phyloP scores from a whole-genome alignment of 176 grass and related monocot genomes.

The Cenchrus purpureus region DNA sequence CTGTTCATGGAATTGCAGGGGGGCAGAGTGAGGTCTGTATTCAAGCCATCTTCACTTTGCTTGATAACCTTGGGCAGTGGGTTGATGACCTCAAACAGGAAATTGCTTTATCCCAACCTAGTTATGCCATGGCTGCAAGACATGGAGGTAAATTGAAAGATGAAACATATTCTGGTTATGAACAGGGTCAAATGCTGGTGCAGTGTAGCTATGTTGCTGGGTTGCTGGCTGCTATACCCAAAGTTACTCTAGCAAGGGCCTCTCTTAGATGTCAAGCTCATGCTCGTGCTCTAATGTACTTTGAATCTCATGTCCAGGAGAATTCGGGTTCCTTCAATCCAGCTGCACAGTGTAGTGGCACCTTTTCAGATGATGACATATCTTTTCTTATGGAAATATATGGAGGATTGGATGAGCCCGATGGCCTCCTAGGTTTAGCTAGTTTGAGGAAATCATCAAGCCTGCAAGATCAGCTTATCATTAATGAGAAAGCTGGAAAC shows the following conservation, averaged over 20 bases:
- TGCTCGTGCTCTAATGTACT: conserved; percentile 93
- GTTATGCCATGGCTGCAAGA: conserved; percentile 44
- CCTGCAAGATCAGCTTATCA: conserved; percentile 95
- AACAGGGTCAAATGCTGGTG: conserved; percentile 69
- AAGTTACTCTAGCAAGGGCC: conserved; percentile 92
- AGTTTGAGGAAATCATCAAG: conserved; percentile 86
- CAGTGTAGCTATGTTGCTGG: conserved; percentile 84
- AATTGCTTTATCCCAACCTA: conserved; percentile 81
- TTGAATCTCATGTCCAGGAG: conserved; percentile 82
- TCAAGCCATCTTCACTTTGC: conserved; percentile 96
- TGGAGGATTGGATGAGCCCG: conserved; percentile 90
- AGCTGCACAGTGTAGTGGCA: conserved; percentile 71
- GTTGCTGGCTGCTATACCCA: conserved; percentile 84
- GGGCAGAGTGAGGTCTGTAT: conserved; percentile 91
- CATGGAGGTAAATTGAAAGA: conserved; percentile 61
- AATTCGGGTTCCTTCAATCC: conserved; percentile 95
- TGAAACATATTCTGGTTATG: conserved; percentile 44
- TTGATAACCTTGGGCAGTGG: conserved; percentile 98
- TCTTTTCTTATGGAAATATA: conserved; percentile 99
- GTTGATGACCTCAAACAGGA: conserved; percentile 97
- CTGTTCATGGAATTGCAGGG: conserved; percentile 68
- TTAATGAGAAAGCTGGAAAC: conserved; percentile 95
- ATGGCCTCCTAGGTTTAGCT: conserved; percentile 87
- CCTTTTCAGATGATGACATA: conserved; percentile 93
- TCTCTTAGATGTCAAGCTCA: conserved; percentile 93